Base-by-base conservation (phyloP, 1,284 basidiomycete genomes). In the Pulchroboletus neoregius region DNA sequence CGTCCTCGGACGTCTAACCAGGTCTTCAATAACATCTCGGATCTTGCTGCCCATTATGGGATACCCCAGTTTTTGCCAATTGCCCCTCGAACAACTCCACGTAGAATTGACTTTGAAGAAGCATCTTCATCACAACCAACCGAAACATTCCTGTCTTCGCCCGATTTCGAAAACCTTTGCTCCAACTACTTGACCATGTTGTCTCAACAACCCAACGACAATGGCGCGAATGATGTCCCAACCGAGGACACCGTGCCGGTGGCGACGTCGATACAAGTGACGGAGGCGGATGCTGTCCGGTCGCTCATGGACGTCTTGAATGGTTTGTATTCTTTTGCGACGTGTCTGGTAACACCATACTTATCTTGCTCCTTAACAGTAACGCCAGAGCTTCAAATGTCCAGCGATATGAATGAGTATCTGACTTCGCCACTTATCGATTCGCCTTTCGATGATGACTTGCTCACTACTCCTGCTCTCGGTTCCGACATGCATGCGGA, bases 21-120 rank as follows among this genome's bases (percentile, higher is more conserved):
- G 65, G 72, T 78, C 53, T 75, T 75, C 46, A 65, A 62, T 43
- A 69, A 68, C 52, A 67, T 75, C 22, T 73, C 73, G 53, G 82
- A 80, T 70, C 70, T 84, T 47, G 79, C 82, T 60, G 71, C 80
- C 56, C 83, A 85, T 53, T 79, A 86, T 85, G 85, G 83, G 69
- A 79, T 87, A 57, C 85, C 84, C 48, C 74, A 78, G 52, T 76
- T 71, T 51, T 67, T 87, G 40, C 84, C 85, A 37, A 78, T 78
- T 51, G 76, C 78, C 46, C 84, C 85, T 50, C 73, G 73, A 46
- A 76, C 75, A 61, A 71, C 70, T 59, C 73, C 75, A 51, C 73
- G 61, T 65, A 69, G 68, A 67, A 52, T 63, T 62, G 61, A 68
- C 45, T 39, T 54, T 42, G 45, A 63, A 60, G 62, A 59, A 48